Evolutionary conservation across 139 green algal species (phyloP), one percentile per base, ranked within the genome.

Genomic region (Gonium pectorale): DNA sequence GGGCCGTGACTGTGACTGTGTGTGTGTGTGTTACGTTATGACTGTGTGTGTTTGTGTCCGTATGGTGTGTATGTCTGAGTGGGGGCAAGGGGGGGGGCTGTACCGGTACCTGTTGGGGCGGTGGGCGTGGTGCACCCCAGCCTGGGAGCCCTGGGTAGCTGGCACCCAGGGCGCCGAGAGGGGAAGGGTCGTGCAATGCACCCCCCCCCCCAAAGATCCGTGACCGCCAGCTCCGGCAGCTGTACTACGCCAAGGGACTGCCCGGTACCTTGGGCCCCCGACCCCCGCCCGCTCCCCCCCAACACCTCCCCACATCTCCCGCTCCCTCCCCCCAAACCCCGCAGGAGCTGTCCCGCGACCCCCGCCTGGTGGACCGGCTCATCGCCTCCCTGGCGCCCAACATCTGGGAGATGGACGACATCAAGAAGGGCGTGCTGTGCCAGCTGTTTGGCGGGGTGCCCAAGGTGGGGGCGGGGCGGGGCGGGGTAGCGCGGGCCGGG

Each of bases 401-500:
- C 80, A 98, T 99, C 79, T 99, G 95, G 92, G 96, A 98, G 90
- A 95, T 99, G 91, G 97, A 99, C 46, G 96, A 99, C 84, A 93
- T 99, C 74, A 99, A 99, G 91, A 97, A 97, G 80, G 88, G 93
- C 43, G 74, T 97, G 63, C 86, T 97, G 40, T 94, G 88, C 67
- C 93, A 96, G 91, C 90, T 98, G 51, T 98, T 98, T 89, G 95
- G 95, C 3, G 95, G 94, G n/a, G 84, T 90, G 7, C 78, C 81
- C 69, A 98, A 98, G 92, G 90, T 91, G 59, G 26, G 43, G 49
- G n/a, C n/a, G n/a, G n/a, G n/a, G n/a, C n/a, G n/a, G n/a, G n/a
- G n/a, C n/a, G n/a, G n/a, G n/a, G n/a, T n/a, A n/a, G n/a, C n/a
- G n/a, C n/a, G n/a, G n/a, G n/a, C n/a, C n/a, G n/a, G n/a, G n/a